phyloP scores from a whole-genome alignment of 768 basidiomycete species.

The Leccinum incarnatum region DNA sequence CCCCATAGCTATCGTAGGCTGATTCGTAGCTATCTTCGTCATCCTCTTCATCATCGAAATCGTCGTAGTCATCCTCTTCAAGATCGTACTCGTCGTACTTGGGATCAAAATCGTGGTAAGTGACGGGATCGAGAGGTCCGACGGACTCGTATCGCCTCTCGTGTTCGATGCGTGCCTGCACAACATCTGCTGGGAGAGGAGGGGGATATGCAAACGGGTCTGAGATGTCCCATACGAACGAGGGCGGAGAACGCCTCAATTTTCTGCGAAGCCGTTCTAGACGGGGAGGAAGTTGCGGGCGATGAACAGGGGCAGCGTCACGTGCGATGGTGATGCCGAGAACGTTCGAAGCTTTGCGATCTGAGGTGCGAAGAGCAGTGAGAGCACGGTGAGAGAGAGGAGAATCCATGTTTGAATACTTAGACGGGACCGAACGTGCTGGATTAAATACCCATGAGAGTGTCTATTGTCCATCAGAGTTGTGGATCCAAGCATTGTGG shows the following conservation, averaged over 20 bases:
- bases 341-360: not conserved
- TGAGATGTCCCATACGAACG: constrained; percentile 17
- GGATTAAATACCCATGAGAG: not conserved
- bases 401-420: not conserved
- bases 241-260: not conserved
- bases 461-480: not conserved
- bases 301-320: not conserved
- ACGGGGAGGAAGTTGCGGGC: not conserved
- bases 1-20: not conserved
- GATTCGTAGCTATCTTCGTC: not conserved
- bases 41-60: not conserved
- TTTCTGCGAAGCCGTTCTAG: not conserved
- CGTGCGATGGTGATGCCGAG: not conserved
- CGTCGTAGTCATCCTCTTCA: not conserved
- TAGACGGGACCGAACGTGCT: not conserved
- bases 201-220: constrained; percentile 11
- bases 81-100: not conserved
- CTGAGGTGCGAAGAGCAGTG: not conserved
- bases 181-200: not conserved
- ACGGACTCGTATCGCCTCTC: not conserved
- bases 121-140: not conserved
- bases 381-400: not conserved
- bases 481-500: not conserved
- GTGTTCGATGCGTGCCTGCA: not conserved
- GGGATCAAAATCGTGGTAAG: not conserved